Conservation (phyloP, 192 early-diverging fungal genomes). For the Spinellus fusiger region DNA sequence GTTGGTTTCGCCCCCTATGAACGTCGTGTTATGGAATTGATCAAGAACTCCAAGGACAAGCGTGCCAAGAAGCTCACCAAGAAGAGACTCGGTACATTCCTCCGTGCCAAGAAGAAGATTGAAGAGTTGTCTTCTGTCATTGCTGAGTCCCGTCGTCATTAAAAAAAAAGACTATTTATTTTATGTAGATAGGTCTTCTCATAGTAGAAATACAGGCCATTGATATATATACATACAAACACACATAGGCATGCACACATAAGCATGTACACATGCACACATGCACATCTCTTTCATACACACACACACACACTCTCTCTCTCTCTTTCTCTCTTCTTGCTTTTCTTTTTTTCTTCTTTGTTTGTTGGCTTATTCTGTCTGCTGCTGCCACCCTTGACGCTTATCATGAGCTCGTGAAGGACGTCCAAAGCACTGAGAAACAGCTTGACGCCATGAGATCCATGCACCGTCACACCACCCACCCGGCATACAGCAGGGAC, state of each 20-base stretch:
- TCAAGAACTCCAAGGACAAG: conserved; percentile 99
- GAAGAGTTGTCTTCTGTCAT: background rate
- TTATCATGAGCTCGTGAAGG: background rate
- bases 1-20: conserved; percentile 97
- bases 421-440: conserved; percentile 2
- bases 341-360: background rate
- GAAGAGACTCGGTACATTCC: conserved; percentile 75
- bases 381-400: conserved; percentile 1
- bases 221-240: too few relatives aligned
- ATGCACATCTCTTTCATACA: too few relatives aligned
- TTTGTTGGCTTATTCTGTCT: background rate
- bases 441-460: background rate
- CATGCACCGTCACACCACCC: conserved; percentile 9
- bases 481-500: conserved; percentile 15
- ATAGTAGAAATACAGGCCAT: too few relatives aligned
- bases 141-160: conserved; percentile 1
- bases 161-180: background rate
- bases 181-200: too few relatives aligned
- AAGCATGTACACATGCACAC: too few relatives aligned
- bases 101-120: conserved; percentile 1
- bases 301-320: background rate
- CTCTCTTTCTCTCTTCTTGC: background rate
- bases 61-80: conserved; percentile 98
- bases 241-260: too few relatives aligned
- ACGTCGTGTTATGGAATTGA: conserved; percentile 98